These are phyloP conservation scores for Monosporozyma yasuniensis DNA, from an alignment of 805 yeast genomes.

Conservation along the genomic window DNA sequence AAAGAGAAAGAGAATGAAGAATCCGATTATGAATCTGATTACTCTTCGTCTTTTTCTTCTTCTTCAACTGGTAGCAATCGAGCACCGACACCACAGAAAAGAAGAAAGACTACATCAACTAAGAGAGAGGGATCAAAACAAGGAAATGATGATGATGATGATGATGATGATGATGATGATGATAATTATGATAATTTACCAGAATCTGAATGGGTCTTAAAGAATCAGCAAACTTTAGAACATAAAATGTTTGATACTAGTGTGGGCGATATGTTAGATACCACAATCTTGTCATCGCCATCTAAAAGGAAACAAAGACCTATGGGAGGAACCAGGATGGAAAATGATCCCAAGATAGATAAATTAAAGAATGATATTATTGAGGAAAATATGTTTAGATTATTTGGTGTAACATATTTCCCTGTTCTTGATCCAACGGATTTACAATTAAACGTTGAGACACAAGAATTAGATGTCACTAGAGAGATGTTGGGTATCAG, in stretches of 20 bases:
- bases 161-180: background rate
- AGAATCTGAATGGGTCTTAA: slow-evolving; percentile 18
- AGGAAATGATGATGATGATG: background rate
- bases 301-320: slow-evolving; percentile 17
- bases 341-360: background rate
- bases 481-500: slow-evolving; percentile 32
- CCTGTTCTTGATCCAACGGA: slow-evolving; percentile 33
- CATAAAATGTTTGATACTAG: slow-evolving; percentile 23
- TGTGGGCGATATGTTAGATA: slow-evolving; percentile 16
- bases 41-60: background rate
- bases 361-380: slow-evolving; percentile 15
- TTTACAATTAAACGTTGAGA: slow-evolving; percentile 9
- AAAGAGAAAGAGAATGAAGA: background rate
- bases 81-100: background rate
- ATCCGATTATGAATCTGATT: background rate
- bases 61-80: background rate
- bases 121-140: too few relatives aligned
- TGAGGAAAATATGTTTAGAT: slow-evolving; percentile 30
- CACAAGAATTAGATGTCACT: slow-evolving; percentile 8
- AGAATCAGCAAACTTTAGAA: slow-evolving; percentile 12
- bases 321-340: background rate
- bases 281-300: slow-evolving; percentile 23
- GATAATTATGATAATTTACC: slow-evolving; percentile 6
- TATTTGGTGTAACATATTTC: slow-evolving; percentile 34
- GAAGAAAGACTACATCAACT: background rate